Base-by-base conservation (phyloP, 176 grass and related monocot species). In the Carex kokanica region DNA sequence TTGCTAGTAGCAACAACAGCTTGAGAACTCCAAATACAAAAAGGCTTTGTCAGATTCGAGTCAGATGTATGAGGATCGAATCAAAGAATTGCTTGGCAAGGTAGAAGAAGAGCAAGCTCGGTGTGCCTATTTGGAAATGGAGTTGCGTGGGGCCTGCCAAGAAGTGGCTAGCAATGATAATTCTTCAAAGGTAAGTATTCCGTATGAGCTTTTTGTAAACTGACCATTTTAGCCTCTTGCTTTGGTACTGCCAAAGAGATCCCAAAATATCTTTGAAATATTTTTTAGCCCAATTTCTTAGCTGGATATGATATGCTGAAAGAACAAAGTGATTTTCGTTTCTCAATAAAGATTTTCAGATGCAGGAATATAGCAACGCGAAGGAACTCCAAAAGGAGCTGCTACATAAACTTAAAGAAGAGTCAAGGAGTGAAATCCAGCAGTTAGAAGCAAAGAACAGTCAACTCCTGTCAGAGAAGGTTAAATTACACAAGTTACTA, bases 1-100 rank as follows among this genome's bases (percentile, higher is more conserved):
- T 89, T 85, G 64, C 75, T 90, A 92, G 90, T 92, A 98, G 95
- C 85, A 93, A 74, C 83, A 91, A 83, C 84, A 98, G 56, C 86
- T 92, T 87, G 90, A 94, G 82, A 88, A 80, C 63, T 88, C 91
- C 2, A 86, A 84, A 68, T 83, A 87, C 70, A 88, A 54, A 7
- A 88, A 93, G 63, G 66, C 81, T 90, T 78, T 98, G 64, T 74
- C 82, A 63, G 88, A 91, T 83, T 82, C 78, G 16, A 87, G 64
- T 78, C 80, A 90, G 78, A 84, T 86, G 47, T 80, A 98, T 64
- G 90, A 94, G 67, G 84, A 87, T 57, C 89, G 91, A 79, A 90
- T 93, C 66, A 83, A 34, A 81, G 87, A 91, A 75, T 85, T 93
- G 47, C 66, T 73, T 49, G 86, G 52, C 62, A 60, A 91, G 77